Conservation (phyloP, 2,329 filamentous ascomycete species). For the Aspergillus udagawae region DNA sequence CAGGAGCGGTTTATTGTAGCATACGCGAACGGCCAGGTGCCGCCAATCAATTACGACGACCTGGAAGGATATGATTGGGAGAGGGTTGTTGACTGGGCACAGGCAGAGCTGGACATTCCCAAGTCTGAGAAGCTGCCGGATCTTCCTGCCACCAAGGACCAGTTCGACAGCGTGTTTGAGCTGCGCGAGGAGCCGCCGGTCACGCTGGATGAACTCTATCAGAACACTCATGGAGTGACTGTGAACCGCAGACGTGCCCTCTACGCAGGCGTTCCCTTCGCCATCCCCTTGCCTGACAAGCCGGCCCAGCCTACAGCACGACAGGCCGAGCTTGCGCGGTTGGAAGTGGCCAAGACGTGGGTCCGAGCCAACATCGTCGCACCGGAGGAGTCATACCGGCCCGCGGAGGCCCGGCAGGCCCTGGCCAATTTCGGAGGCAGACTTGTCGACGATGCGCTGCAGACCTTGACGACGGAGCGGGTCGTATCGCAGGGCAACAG, state of each 20-base stretch:
- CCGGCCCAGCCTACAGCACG: constrained; percentile 3
- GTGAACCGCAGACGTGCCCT: constrained; percentile 32
- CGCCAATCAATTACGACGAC: constrained; percentile 42
- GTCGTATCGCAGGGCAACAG: constrained; percentile 38
- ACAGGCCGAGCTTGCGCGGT: constrained; percentile 19
- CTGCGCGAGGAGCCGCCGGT: constrained; percentile 32
- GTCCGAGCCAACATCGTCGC: constrained; percentile 46
- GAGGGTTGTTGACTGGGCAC: constrained; percentile 45
- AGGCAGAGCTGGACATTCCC: constrained; percentile 37
- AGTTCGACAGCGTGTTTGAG: constrained; percentile 41
- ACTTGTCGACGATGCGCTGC: constrained; percentile 37
- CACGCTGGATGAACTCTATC: constrained; percentile 35
- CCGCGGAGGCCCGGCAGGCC: constrained; percentile 33
- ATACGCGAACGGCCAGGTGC: constrained; percentile 41
- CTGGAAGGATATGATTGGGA: constrained; percentile 45
- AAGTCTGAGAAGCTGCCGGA: constrained; percentile 34
- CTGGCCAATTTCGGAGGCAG: constrained; percentile 29
- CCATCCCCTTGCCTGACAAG: constrained; percentile 20
- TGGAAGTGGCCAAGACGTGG: constrained; percentile 44
- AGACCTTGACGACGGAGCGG: constrained; percentile 38
- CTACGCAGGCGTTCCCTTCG: constrained; percentile 34
- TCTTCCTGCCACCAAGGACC: constrained; percentile 41
- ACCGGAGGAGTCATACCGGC: constrained; percentile 38
- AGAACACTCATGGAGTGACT: constrained; percentile 27
- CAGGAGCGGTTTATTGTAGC: constrained; percentile 44